These are phyloP conservation scores for Forsythia viridissima DNA, from an alignment of 257 asterid genomes.

Conservation along the genomic window DNA sequence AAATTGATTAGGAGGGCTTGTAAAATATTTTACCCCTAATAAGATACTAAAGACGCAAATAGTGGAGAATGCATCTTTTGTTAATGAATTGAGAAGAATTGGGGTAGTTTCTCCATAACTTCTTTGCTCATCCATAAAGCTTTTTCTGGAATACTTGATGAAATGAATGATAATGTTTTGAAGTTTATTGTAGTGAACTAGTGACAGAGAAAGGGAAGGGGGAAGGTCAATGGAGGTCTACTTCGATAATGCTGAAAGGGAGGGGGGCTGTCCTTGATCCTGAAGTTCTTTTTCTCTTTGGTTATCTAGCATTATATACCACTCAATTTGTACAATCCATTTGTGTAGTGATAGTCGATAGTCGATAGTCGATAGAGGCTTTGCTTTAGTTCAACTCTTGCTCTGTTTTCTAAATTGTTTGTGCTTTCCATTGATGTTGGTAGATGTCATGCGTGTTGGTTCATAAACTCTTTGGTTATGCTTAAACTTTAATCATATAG, in stretches of 20 bases:
- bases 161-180: background rate
- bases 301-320: background rate
- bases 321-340: background rate
- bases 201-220: background rate
- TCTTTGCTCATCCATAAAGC: background rate
- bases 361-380: background rate
- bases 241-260: background rate
- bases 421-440: background rate
- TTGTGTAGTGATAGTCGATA: background rate
- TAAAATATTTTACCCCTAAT: background rate
- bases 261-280: background rate
- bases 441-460: background rate
- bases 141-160: background rate
- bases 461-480: background rate
- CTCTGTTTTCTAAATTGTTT: background rate
- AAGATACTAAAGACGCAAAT: background rate
- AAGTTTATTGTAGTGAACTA: background rate
- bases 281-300: background rate
- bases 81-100: background rate
- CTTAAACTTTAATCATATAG: background rate
- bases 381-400: background rate
- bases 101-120: background rate
- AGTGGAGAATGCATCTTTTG: background rate
- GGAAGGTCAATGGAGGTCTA: background rate
- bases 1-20: background rate